Evolutionary conservation across 2,329 filamentous ascomycete species (phyloP), one percentile per base, ranked within the genome.

Genomic region (Orbilia blumenaviensis): DNA sequence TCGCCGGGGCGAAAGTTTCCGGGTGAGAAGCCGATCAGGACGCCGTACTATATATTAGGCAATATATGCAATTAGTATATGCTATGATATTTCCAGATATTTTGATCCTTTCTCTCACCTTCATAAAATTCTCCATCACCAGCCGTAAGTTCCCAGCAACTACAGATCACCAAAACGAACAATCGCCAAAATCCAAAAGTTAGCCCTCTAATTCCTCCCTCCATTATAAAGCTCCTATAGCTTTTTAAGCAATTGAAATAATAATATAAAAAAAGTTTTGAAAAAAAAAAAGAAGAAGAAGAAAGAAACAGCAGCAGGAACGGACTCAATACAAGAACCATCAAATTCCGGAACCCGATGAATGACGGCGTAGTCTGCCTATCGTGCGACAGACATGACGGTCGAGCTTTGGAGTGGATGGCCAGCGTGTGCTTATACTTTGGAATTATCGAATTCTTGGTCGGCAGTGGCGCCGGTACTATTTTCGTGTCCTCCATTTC

Each of bases 61-160:
- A 79, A 54, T 48, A 48, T 48, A 54, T 7, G 8, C 16, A 54
- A n/a, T n/a, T n/a, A n/a, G n/a, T n/a, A n/a, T n/a, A n/a, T n/a
- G n/a, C n/a, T n/a, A n/a, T n/a, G n/a, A n/a, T n/a, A n/a, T n/a
- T n/a, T n/a, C n/a, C n/a, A n/a, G 14, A 27, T 44, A 23, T 27
- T 1, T 2, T 18, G 1, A 27, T 14, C n/a, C n/a, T 27, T 12
- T 48, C 8, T 8, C 48, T 4, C 14, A 92, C 92, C 87, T 97
- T 97, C 85, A 94, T 92, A 79, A 94, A 92, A 82, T 99, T 99
- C 84, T 98, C 95, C 81, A 99, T 93, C 85, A 98, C 92, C 81
- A 99, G 86, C 78, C 95, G 90, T 61, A 99, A 84, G 82, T 99
- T 99, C 80, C 94, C 95, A 58, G 94, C 93, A 81, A 98, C 92